Evolutionary conservation across 2,329 filamentous ascomycete genomes (phyloP), one percentile per base, ranked within the genome.

Genomic region (Colletotrichum musae): DNA sequence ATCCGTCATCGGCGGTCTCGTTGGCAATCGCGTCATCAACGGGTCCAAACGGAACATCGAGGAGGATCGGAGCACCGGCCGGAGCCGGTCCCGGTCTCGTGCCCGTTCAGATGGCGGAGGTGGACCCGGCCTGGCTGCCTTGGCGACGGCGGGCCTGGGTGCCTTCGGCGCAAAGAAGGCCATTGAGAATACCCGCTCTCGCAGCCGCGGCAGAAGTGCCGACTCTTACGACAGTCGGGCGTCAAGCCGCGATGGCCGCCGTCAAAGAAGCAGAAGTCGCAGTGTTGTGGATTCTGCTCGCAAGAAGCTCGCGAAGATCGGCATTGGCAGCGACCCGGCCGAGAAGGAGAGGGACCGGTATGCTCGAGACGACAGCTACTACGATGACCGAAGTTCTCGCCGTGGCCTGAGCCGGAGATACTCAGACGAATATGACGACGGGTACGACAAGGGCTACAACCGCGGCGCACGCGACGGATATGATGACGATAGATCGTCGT

Each of bases 1-100:
- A 79, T 93, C 95, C 45, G 94, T 97, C 64, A 88, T 98, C 69
- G 95, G 94, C 76, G 95, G 95, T 80, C 87, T 98, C 53, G 89
- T 95, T 39, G 93, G 94, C 52, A 97, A 94, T 81, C 92, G 93
- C 63, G 83, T 97, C 70, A 89, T 97, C 78, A 95, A 97, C 76
- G 95, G 95, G 21, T 89, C 92, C 56, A 87, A 86, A 82, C 89
- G 85, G 79, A 89, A 87, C 76, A 92, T 89, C 78, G 90, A 86
- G 76, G 89, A 86, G 83, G 91, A 87, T 79, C 82, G 81, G 70
- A 80, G 79, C 53, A 89, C 86, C 0, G 88, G 89, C 16, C 87
- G 91, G 54, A 94, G 92, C 72, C 89, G 90, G 53, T 94, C 92
- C 32, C 88, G 91, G 58, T 93, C 92, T 3, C 86, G 88, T 21